phyloP scores from a whole-genome alignment of 352 stramenopile species.

The Pythium dissotocum region DNA sequence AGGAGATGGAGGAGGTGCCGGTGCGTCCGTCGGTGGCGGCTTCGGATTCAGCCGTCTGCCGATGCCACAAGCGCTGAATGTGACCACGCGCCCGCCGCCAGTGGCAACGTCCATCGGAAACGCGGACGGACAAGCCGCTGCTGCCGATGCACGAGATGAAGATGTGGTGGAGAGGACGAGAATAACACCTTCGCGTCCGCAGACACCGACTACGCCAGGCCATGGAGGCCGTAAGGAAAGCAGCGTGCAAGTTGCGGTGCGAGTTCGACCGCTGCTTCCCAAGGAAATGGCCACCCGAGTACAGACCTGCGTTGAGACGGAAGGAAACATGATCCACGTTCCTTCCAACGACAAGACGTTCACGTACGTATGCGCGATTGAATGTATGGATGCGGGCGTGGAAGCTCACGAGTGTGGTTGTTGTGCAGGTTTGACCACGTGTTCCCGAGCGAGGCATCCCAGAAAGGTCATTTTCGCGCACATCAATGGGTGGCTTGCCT shows the following conservation, averaged over 20 bases:
- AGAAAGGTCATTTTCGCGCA: conserved; percentile 37
- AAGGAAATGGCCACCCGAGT: conserved; percentile 67
- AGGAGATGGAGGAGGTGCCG: conserved; percentile 5
- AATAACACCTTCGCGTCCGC: background rate
- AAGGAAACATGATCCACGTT: conserved; percentile 43
- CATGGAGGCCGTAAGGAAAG: conserved; percentile 42
- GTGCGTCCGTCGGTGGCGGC: background rate
- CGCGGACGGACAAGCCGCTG: background rate
- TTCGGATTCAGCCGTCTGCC: conserved; percentile 15
- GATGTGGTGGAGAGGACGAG: background rate
- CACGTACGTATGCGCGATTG: conserved; percentile 42
- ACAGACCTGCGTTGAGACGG: conserved; percentile 41
- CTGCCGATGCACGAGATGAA: background rate
- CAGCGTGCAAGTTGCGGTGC: conserved; percentile 77
- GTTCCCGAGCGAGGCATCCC: conserved; percentile 54
- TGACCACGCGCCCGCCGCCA: conserved; percentile 15
- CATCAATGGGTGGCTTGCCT: background rate
- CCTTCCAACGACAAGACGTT: conserved; percentile 51
- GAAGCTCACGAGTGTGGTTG: background rate
- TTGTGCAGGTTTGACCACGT: conserved; percentile 79
- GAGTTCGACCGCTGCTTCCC: conserved; percentile 74
- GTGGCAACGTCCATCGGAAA: conserved; percentile 9
- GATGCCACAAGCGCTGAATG: conserved; percentile 18
- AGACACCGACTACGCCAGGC: conserved; percentile 5
- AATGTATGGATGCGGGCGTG: background rate